phyloP scores from a whole-genome alignment of 2,329 filamentous ascomycete genomes.

The Alternaria metachromatica region DNA sequence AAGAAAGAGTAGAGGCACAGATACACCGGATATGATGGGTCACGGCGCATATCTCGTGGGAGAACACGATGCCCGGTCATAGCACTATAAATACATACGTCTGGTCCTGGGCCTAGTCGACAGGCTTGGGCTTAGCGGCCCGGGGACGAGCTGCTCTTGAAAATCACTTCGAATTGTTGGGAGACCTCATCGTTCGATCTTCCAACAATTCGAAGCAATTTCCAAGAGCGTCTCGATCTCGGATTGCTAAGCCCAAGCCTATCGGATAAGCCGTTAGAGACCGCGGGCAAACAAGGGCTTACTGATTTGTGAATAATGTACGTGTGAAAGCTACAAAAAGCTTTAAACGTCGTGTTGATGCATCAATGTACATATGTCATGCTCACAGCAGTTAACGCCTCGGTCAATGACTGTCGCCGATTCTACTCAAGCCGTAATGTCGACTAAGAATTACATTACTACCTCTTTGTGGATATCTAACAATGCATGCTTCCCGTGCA shows the following conservation, averaged over 20 bases:
- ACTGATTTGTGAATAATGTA: background rate
- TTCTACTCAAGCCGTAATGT: background rate
- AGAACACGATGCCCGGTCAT: background rate
- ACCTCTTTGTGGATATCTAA: background rate
- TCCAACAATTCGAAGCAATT: background rate
- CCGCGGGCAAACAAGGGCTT: background rate
- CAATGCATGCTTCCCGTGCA: background rate
- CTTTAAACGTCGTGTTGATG: background rate
- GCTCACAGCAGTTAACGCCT: background rate
- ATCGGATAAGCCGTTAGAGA: background rate
- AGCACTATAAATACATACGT: conserved; percentile 13
- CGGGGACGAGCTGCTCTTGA: background rate
- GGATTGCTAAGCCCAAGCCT: background rate
- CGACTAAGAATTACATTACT: background rate
- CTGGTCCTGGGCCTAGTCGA: background rate
- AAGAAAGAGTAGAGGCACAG: conserved; percentile 29
- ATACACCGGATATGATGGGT: background rate
- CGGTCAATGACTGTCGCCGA: background rate
- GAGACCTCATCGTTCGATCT: background rate
- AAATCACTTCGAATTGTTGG: background rate
- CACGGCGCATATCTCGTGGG: background rate
- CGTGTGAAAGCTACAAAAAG: background rate
- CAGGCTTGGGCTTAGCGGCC: background rate
- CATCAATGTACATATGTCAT: conserved; percentile 9
- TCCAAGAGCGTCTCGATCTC: background rate